Evolutionary conservation across 2,329 filamentous ascomycete genomes (phyloP), one percentile per base, ranked within the genome.

Genomic region (Ophiocordyceps camponoti-floridani): DNA sequence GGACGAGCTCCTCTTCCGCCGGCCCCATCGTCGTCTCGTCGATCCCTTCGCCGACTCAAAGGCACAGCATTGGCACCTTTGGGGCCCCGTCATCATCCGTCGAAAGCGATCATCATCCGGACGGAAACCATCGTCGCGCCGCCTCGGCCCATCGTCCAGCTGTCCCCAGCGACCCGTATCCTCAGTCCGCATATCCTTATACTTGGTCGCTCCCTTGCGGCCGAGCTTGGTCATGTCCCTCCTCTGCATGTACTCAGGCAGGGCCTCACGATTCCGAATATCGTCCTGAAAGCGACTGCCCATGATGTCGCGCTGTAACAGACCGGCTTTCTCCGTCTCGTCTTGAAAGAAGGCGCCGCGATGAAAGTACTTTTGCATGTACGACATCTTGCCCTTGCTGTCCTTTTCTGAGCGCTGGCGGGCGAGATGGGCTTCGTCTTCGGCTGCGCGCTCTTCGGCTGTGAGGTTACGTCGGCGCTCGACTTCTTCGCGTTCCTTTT

Each of bases 361-460:
- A 70, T 98, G 91, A 62, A 85, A 88, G 66, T 96, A 98, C 58
- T 88, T 87, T 58, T 95, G 88, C 83, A 96, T 85, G 60, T 79
- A 95, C 2, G 75, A 75, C 71, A 91, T 85, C 63, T 89, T 82
- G 44, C 86, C 86, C 48, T 82, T 80, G 43, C 69, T 62, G 48
- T 83, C 78, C 54, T 84, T 84, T 50, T 94, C 87, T 49, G 83
- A 82, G 53, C 82, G 77, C 62, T 96, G 89, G 51, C 72, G 70
- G 1, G 79, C 79, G 16, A 96, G 66, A 60, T 77, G 84, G 43
- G 73, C 83, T 40, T 79, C 75, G 60, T 98, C 91, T 60, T 98
- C 91, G 47, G 77, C 80, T 47, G 80, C 77, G 42, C 91, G 77
- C 63, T 96, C 88, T 54, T 89, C 86, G 37, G 81, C 79, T 0